Conservation (phyloP, 2,329 filamentous ascomycete species). For the Fusarium tupiense region DNA sequence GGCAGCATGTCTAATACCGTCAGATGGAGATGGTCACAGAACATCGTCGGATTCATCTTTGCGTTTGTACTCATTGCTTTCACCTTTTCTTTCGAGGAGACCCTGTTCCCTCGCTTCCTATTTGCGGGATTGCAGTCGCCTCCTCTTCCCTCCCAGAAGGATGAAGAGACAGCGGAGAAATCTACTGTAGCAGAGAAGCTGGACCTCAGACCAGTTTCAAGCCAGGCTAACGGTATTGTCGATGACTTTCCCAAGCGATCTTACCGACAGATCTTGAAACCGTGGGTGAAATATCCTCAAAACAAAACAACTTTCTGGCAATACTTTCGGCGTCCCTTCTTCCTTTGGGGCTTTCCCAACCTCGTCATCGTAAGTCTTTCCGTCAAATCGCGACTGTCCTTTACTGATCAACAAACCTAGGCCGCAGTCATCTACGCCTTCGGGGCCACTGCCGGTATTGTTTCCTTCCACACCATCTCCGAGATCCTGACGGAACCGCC, state of each 20-base stretch:
- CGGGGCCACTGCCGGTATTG: background rate
- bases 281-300: background rate
- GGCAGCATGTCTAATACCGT: background rate
- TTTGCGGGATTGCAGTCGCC: rapidly evolving
- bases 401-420: background rate
- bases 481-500: background rate
- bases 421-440: background rate
- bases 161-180: background rate
- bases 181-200: rapidly evolving
- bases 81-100: background rate
- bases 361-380: background rate
- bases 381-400: rapidly evolving
- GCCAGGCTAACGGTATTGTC: rapidly evolving
- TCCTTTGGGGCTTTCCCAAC: background rate
- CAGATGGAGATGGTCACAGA: background rate
- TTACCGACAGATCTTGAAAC: background rate
- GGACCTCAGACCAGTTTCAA: background rate
- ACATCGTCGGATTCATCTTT: background rate
- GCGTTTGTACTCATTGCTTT: background rate
- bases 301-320: background rate
- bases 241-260: background rate
- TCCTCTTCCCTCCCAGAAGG: rapidly evolving
- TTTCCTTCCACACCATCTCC: background rate
- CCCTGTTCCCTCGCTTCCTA: background rate
- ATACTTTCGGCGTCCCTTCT: background rate